Evolutionary conservation across 352 stramenopile species (phyloP), one percentile per base, ranked within the genome.

Genomic region (Globisporangium megalacanthum): DNA sequence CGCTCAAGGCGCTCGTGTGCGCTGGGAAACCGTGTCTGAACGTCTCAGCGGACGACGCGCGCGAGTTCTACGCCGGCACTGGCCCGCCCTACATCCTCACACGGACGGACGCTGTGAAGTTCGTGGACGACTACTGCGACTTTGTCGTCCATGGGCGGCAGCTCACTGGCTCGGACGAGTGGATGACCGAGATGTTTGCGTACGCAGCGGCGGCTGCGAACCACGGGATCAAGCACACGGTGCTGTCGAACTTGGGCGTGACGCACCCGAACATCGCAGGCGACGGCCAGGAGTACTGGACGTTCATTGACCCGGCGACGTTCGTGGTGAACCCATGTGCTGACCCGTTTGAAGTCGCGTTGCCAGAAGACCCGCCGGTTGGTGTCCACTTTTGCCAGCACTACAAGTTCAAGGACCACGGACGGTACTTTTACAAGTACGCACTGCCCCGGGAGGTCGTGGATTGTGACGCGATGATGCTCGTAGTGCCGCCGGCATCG

Each of bases 21-120:
- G 53, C 47, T 7, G 64, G 62, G 9, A 68, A 68, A 22, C 61
- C 64, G 25, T 78, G 74, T 33, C 45, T 64, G 44, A 58, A 66
- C n/a, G 64, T 80, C 49, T 65, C 54, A 5, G 45, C 62, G 13
- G 66, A 67, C 4, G 72, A 81, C 10, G 72, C 62, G 1, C 60
- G 56, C 8, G 72, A 81, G 52, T 80, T 69, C 54, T 85, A 75
- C 39, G 66, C 64, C 5, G 76, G 72, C 31, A 75, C 68, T 2
- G 77, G 73, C 0, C 75, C 75, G n/a, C 75, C 75, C 45, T 84
- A 86, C 64, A 80, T 88, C 53, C 64, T 88, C 62, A 83, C 77
- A 9, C 44, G 44, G 2, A 4, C 11, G 4, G 44, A 49, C 19
- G 44, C 44, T 0, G 7, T 31, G n/a, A 14, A 15, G 44, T 49